Base-by-base conservation (phyloP, 169 alveolate species). In the Eimeria tenella region DNA sequence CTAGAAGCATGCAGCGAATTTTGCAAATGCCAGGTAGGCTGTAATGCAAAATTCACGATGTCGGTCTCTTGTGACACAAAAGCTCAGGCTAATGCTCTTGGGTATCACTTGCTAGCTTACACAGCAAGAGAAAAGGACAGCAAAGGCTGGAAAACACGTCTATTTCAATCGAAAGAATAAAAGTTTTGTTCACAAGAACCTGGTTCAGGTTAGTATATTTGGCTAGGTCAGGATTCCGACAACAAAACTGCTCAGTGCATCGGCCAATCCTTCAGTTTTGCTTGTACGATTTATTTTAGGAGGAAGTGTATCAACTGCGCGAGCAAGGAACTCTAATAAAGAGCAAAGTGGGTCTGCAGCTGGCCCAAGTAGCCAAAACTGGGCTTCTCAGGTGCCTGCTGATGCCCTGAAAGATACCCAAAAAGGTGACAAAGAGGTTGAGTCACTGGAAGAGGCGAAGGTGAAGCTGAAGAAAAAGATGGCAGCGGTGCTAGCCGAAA, bases 1-100 rank as follows among this genome's bases (percentile, higher is more conserved):
- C 97, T 71, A 94, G 95, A 89, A 95, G 90, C 62, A 91, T 93
- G 75, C 95, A 90, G 82, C 55, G 82, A 52, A 70, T 75, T 11
- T 49, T 93, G 17, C 92, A 84, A 9, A 31, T 63, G 81, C 81
- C 92, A 84, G 60, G 83, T 79, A 68, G 74, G 95, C 55, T 31
- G 42, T 2, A 31, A 31, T 31, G 42, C 42, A 31, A 31, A 31
- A 31, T 31, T 31, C 42, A 31, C 42, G 42, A 31, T 31, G 42
- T 0, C 42, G 42, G 42, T 31, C 4, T 31, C 42, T 31, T 31
- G 42, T 31, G 42, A 31, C 42, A 31, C 42, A 31, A 31, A 31
- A 31, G 42, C 42, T 31, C 42, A 31, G 42, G 42, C 42, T 31
- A 31, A 31, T 31, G 42, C 42, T 31, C 42, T 31, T 31, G 42